Evolutionary conservation across 2,329 filamentous ascomycete species (phyloP), one percentile per base, ranked within the genome.

Genomic region (Berkeleyomyces basicola): DNA sequence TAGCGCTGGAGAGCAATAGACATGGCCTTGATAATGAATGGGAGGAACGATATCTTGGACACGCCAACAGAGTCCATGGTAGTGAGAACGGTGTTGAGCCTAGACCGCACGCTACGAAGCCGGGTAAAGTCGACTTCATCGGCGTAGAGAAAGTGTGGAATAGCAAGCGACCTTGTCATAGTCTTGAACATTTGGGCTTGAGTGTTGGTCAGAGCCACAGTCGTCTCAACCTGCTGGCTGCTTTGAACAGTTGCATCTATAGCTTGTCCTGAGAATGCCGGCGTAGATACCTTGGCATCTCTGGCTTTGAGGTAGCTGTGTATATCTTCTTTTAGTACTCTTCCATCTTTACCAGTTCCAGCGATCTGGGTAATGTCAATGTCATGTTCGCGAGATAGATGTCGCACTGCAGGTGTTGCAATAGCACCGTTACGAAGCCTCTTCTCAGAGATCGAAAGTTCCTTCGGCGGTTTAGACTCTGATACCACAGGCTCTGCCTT

Each of bases 141-240:
- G 46, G 90, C 87, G 75, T 95, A 99, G 65, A 97, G 82, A 75
- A 99, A 96, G 74, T 97, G 93, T 0, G 93, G 93, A 68, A 96
- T 97, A 59, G 75, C 82, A 66, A 99, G 80, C 2, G 92, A 96
- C 64, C 84, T 84, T 11, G 92, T 96, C 93, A 99, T 99, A 65
- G 85, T 82, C 76, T 95, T 96, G 83, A 96, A 97, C 93, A 99
- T 99, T 71, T 90, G 87, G 44, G 82, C 79, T 75, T 97, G 92
- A 11, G 88, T 87, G 44, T 85, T 85, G 10, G 88, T 88, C 65
- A 99, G 77, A 63, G 82, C 77, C 40, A 86, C 78, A 1, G 78
- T 74, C 7, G 84, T 87, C 73, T 97, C 93, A 61, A 76, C 76
- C 72, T 88, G 86, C 55, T 76, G 74, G 7, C 74, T 68, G 31